Conservation (phyloP, 2,329 filamentous ascomycete genomes). For the Passalora sequoiae region DNA sequence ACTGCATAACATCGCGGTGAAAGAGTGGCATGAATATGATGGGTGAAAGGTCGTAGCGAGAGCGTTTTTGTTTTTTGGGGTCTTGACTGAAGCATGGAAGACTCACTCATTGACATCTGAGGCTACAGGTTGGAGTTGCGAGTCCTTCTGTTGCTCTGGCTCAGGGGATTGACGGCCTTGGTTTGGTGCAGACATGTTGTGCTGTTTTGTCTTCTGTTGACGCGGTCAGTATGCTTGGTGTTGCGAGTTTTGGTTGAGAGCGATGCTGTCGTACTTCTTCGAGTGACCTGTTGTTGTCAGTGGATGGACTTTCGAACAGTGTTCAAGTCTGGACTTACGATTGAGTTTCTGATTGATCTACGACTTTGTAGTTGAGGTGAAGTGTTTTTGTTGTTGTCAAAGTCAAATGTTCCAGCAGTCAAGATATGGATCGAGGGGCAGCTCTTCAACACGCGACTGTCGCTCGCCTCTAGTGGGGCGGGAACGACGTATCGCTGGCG, state of each 20-base stretch:
- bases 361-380: background rate
- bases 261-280: conserved; percentile 16
- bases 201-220: conserved; percentile 2
- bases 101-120: conserved; percentile 54
- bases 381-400: background rate
- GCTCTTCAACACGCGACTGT: too few species aligned
- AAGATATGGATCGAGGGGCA: background rate
- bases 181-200: conserved; percentile 60
- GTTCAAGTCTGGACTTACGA: background rate
- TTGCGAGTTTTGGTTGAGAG: background rate
- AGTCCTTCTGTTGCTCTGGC: conserved; percentile 67
- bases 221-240: background rate
- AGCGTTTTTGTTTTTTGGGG: too few species aligned
- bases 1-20: too few species aligned
- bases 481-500: too few species aligned
- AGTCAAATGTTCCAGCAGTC: background rate
- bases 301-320: background rate
- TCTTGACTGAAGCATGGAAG: too few species aligned
- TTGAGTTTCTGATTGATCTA: background rate
- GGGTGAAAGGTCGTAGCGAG: too few species aligned
- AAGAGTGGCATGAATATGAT: too few species aligned
- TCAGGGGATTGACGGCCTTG: conserved; percentile 70
- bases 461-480: too few species aligned
- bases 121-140: conserved; percentile 45
- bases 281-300: background rate